A percentile compares a stretch with the other conserved stretches of the same genome.
These are phyloP conservation scores for Trichoderma sp. DNA, from an alignment of 2,329 filamentous ascomycete genomes.

Conservation along the genomic window DNA sequence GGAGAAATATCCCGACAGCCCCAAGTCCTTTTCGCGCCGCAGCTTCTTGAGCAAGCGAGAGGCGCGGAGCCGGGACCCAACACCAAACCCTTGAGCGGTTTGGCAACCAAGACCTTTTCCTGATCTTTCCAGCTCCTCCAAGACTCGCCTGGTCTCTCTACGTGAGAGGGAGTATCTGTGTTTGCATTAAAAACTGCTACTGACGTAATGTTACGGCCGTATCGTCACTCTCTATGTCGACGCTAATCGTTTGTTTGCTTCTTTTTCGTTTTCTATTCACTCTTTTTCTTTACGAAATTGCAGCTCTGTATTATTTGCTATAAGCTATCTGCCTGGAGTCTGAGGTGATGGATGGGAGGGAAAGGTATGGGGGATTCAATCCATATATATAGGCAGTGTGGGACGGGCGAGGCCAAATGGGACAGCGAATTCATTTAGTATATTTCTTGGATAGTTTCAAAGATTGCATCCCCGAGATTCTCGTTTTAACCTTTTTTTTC, in stretches of 20 bases:
- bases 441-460: not conserved
- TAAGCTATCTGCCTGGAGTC: not conserved
- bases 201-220: not conserved
- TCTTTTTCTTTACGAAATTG: not conserved
- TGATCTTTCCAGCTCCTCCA: not conserved
- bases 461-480: not conserved
- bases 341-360: not conserved
- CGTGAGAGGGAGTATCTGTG: not conserved
- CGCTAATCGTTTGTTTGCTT: not conserved
- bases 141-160: not conserved
- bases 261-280: not conserved
- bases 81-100: conserved; percentile 33
- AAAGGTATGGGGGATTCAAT: not conserved
- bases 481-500: not conserved
- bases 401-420: not conserved
- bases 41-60: conserved; percentile 56
- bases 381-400: not conserved
- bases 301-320: not conserved
- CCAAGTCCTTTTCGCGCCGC: conserved; percentile 46
- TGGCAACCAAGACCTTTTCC: not conserved
- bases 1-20: conserved; percentile 42
- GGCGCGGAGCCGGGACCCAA: conserved; percentile 43
- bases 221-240: not conserved
- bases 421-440: not conserved
- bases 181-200: not conserved